A percentile compares a stretch with the other conserved stretches of the same genome.
phyloP scores from a whole-genome alignment of 2,329 filamentous ascomycete species.

The Cyanodermella asteris region DNA sequence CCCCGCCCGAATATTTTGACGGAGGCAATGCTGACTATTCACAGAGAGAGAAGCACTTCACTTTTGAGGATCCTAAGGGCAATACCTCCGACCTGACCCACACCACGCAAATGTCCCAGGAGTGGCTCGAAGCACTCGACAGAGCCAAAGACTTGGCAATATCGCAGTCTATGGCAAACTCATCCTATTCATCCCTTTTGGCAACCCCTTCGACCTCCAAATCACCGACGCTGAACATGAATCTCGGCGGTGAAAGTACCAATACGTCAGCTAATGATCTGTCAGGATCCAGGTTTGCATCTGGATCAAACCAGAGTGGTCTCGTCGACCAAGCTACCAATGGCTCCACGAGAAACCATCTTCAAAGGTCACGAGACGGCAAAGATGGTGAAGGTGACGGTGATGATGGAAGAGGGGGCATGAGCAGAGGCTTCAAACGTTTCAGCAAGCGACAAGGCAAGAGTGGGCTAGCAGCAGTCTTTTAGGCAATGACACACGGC shows the following conservation, averaged over 20 bases:
- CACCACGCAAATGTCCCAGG: slow-evolving; percentile 50
- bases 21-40: slow-evolving; percentile 4
- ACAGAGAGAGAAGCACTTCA: slow-evolving; percentile 71
- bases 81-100: slow-evolving; percentile 40
- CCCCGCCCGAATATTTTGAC: background rate
- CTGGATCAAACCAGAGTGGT: too few species aligned
- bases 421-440: slow-evolving; percentile 26
- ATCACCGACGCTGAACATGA: too few species aligned
- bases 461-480: slow-evolving; percentile 8
- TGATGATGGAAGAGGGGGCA: too few species aligned
- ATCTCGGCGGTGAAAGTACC: too few species aligned
- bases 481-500: slow-evolving; percentile 5
- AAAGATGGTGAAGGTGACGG: too few species aligned
- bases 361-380: slow-evolving; percentile 16
- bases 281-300: too few species aligned
- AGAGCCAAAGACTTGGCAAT: slow-evolving; percentile 66
- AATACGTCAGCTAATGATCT: too few species aligned
- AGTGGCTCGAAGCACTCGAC: slow-evolving; percentile 82
- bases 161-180: slow-evolving; percentile 44
- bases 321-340: slow-evolving; percentile 36
- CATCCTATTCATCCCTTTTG: too few species aligned
- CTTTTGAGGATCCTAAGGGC: slow-evolving; percentile 80
- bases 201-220: too few species aligned
- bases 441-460: slow-evolving; percentile 9
- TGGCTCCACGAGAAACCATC: slow-evolving; percentile 37